Conservation (phyloP, 1,284 basidiomycete genomes). For the Apiotrichum mycotoxinovorans region DNA sequence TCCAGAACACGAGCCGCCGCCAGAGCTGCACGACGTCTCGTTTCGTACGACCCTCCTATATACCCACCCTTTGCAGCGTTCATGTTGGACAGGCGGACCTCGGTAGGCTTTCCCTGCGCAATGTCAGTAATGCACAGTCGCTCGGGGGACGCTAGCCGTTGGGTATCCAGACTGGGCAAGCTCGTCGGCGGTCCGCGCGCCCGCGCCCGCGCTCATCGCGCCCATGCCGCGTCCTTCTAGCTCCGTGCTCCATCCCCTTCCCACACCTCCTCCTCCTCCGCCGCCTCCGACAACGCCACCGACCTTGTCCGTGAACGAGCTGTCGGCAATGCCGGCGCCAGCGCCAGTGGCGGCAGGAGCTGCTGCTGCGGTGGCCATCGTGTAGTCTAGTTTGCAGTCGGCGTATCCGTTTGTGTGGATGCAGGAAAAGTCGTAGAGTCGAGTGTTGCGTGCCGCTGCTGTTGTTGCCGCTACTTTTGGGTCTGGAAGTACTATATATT, state of each 20-base stretch:
- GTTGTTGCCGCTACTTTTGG: not conserved
- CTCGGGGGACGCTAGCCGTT: not conserved
- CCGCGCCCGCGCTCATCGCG: too few species aligned
- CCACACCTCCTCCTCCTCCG: not conserved
- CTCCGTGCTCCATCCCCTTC: too few species aligned
- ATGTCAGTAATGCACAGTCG: conserved; percentile 10
- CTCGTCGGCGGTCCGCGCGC: too few species aligned
- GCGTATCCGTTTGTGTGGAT: not conserved
- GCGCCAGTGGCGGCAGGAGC: conserved; percentile 12
- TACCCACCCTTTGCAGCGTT: conserved; percentile 82
- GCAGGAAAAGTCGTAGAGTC: not conserved
- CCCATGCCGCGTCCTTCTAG: too few species aligned
- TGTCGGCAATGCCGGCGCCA: conserved; percentile 34
- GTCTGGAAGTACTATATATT: too few species aligned
- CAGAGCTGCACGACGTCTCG: not conserved
- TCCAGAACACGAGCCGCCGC: not conserved
- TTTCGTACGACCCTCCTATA: too few species aligned
- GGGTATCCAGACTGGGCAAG: too few species aligned
- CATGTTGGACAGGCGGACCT: conserved; percentile 91
- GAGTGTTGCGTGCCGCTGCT: not conserved
- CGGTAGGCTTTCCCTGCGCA: conserved; percentile 55
- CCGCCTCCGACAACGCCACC: conserved; percentile 8
- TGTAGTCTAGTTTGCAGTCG: too few species aligned
- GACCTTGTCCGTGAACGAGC: conserved; percentile 46
- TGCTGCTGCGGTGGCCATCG: conserved; percentile 31